Conservation (phyloP, 176 grass and related monocot species). For the Phragmites australis region DNA sequence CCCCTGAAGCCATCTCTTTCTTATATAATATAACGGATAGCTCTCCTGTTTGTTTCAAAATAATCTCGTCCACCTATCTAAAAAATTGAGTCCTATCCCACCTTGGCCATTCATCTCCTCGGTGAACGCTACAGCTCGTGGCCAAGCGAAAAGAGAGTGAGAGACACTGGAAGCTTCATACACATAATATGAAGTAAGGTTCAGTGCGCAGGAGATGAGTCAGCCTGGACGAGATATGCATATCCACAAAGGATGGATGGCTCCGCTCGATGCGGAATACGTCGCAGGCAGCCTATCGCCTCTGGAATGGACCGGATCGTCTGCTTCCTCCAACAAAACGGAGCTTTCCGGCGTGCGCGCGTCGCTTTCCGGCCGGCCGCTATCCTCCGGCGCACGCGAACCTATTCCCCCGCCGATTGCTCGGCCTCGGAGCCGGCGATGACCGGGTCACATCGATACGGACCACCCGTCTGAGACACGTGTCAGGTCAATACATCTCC, state of each 20-base stretch:
- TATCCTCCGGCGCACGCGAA: background rate
- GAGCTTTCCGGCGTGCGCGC: background rate
- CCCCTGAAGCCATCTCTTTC: too few relatives aligned
- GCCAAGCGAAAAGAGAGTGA: too few relatives aligned
- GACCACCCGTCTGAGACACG: too few relatives aligned
- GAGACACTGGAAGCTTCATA: too few relatives aligned
- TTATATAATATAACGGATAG: too few relatives aligned
- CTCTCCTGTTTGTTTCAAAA: too few relatives aligned
- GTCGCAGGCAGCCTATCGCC: background rate
- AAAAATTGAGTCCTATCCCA: too few relatives aligned
- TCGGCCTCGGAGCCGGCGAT: background rate
- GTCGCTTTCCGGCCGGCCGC: slow-evolving; percentile 1
- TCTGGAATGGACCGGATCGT: slow-evolving; percentile 20
- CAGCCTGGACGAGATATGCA: background rate
- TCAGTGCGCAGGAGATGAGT: background rate
- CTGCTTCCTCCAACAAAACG: background rate
- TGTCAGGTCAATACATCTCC: too few relatives aligned
- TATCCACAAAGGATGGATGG: slow-evolving; percentile 21
- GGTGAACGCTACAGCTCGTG: too few relatives aligned
- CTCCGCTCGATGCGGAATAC: background rate
- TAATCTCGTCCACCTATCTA: too few relatives aligned
- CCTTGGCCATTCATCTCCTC: too few relatives aligned
- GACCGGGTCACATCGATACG: background rate
- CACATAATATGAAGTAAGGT: too few relatives aligned
- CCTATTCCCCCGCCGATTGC: background rate